Conservation (phyloP, 192 early-diverging fungal genomes). For the Coemansia sp. region DNA sequence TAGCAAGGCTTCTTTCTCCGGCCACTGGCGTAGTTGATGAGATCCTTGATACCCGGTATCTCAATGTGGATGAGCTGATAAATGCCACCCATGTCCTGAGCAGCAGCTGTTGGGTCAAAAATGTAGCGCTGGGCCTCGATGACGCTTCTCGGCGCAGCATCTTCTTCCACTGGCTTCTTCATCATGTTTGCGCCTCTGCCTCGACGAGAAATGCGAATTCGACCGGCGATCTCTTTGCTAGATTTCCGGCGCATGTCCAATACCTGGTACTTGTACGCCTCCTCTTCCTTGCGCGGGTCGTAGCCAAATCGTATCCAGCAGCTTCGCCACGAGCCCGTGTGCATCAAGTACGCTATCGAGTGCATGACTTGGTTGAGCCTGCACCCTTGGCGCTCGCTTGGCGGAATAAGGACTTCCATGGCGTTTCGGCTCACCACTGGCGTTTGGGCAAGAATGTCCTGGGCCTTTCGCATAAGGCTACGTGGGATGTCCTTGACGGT, state of each 20-base stretch:
- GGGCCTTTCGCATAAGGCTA: constrained; percentile 11
- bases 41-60: constrained; percentile 20
- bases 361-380: constrained; percentile 16
- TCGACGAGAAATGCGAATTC: neutral
- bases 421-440: constrained; percentile 43
- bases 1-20: constrained; percentile 26
- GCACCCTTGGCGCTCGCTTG: constrained; percentile 13
- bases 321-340: constrained; percentile 41
- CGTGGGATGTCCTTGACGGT: constrained; percentile 10
- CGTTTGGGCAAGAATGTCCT: constrained; percentile 20
- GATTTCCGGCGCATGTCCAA: constrained; percentile 28
- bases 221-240: neutral
- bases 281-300: constrained; percentile 41
- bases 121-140: constrained; percentile 14
- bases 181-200: neutral
- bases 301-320: constrained; percentile 55
- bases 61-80: constrained; percentile 34
- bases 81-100: constrained; percentile 26
- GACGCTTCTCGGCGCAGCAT: neutral
- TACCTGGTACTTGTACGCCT: constrained; percentile 46
- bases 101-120: constrained; percentile 22
- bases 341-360: constrained; percentile 38
- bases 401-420: constrained; percentile 32
- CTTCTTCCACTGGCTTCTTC: neutral
- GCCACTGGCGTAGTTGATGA: constrained; percentile 32